phyloP scores from a whole-genome alignment of 495 filamentous ascomycete species.

The Podospora pseudopauciseta region DNA sequence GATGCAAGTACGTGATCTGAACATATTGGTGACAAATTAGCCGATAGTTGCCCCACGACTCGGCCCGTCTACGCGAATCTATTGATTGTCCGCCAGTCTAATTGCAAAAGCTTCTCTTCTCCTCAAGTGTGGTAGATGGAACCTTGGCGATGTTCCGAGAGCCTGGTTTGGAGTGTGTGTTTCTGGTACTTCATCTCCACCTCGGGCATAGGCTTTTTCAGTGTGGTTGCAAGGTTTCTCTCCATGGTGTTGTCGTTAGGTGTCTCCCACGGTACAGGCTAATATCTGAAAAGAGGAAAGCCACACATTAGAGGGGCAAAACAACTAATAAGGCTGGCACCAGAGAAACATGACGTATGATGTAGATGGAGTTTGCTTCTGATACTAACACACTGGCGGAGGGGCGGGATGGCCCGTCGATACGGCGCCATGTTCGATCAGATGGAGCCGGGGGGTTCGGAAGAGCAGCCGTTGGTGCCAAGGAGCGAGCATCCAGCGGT shows the following conservation, averaged over 20 bases:
- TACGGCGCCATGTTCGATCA: background rate
- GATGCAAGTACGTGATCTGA: background rate
- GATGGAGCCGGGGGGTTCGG: background rate
- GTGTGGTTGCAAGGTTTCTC: background rate
- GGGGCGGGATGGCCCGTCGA: background rate
- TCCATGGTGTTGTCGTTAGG: background rate
- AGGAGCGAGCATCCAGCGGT: background rate
- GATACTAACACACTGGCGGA: background rate
- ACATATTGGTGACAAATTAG: conserved; percentile 5
- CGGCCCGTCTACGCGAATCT: background rate
- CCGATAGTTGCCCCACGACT: background rate
- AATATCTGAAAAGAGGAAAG: background rate
- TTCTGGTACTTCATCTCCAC: background rate
- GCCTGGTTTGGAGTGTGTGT: background rate
- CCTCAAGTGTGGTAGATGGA: background rate
- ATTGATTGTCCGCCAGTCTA: background rate
- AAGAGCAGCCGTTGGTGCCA: background rate
- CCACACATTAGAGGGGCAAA: too few species aligned
- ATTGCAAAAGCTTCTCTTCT: background rate
- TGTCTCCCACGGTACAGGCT: background rate
- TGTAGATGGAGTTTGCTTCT: background rate
- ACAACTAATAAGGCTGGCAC: too few species aligned
- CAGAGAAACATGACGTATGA: background rate
- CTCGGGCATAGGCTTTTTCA: background rate
- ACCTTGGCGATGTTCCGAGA: background rate